Evolutionary conservation across 2,329 filamentous ascomycete genomes (phyloP).

Genomic region (Diatrype stigma): DNA sequence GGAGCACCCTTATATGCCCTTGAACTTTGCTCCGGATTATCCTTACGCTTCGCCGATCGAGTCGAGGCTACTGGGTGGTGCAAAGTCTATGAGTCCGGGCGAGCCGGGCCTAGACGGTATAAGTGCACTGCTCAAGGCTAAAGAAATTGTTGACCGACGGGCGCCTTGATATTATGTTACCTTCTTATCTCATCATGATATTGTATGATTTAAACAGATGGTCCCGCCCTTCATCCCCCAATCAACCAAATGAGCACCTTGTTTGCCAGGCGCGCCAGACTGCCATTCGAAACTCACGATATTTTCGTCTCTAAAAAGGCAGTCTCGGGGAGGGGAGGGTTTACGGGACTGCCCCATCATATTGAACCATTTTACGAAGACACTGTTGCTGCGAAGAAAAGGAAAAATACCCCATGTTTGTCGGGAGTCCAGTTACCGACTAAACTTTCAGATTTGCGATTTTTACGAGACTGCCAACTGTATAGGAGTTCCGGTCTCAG

Average conservation of each 20-base stretch:
- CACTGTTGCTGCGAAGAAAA: neutral
- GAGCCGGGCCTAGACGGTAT: conserved; percentile 49
- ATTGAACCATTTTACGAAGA: neutral
- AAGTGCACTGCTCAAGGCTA: conserved; percentile 53
- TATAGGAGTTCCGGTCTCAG: neutral
- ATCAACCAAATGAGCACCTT: neutral
- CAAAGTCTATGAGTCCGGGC: conserved; percentile 8
- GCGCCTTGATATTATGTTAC: neutral
- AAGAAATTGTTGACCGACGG: conserved; percentile 53
- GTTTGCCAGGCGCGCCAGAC: neutral
- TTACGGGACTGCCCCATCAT: neutral
- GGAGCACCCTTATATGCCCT: neutral
- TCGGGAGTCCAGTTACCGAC: neutral
- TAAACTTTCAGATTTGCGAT: neutral
- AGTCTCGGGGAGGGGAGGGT: no score
- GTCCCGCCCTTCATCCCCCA: neutral
- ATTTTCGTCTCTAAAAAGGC: no score
- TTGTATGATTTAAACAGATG: neutral
- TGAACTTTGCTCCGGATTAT: conserved; percentile 4
- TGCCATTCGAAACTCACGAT: neutral
- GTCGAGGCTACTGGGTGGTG: conserved; percentile 2
- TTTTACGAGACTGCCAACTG: neutral
- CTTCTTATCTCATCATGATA: neutral
- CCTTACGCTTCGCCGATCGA: conserved; percentile 11
- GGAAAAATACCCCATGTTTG: neutral